Evolutionary conservation across 2,329 filamentous ascomycete genomes (phyloP), one percentile per base, ranked within the genome.

Genomic region (Hypoxylon sp.): DNA sequence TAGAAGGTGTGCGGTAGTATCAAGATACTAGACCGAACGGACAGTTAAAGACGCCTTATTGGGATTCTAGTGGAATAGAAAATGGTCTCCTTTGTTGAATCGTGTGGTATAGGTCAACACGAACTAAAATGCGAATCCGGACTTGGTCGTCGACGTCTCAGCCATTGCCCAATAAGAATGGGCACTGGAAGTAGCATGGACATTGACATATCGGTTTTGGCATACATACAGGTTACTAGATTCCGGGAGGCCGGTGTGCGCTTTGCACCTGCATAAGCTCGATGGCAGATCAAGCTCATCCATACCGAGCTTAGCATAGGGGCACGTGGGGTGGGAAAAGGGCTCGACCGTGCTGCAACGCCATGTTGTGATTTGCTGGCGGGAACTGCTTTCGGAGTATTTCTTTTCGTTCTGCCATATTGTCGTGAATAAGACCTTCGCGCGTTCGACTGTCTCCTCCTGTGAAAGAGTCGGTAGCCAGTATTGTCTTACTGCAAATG

Each of bases 251-350:
- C 9, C 9, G 24, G 32, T 32, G 40, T 9, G 20, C 36, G 18
- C 24, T 44, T 49, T 46, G 11, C 54, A 48, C 22, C n/a, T 32
- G 40, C 16, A 49, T 56, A 50, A 28, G n/a, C 20, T 30, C 14
- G 48, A 26, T 11, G 11, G 30, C 28, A 8, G 20, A 7, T 30
- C 20, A 52, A n/a, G 18, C n/a, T 46, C 32, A 11, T 42, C 60
- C 55, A 67, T 22, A 61, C 52, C 30, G 33, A 61, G 56, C 52
- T 61, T 28, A 44, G 56, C 51, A 64, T 61, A 5, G n/a, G 30
- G 18, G 51, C 64, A 67, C 64, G 64, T 67, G 64, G 51, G 36
- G 30, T 33, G 12, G 16, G 7, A n/a, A 38, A 30, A 20, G 1
- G 20, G 44, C 20, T 32, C n/a, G 28, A 26, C 20, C 62, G 62